Base-by-base conservation (phyloP, 1,284 basidiomycete species). In the Marasmius oreades region DNA sequence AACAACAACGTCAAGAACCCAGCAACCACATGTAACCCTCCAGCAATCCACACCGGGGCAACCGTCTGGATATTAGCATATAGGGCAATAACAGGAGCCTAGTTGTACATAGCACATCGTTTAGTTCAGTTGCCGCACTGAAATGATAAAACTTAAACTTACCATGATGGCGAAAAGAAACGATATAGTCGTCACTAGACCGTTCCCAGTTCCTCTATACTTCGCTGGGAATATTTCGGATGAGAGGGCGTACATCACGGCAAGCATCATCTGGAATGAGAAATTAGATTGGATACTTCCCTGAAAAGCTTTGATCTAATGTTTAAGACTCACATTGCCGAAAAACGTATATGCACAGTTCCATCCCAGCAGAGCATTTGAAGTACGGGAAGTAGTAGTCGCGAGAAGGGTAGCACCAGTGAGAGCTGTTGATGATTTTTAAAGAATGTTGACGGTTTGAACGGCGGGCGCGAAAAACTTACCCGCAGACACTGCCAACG, bases 191-290 rank as follows among this genome's bases (percentile, higher is more conserved):
- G 85, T 79, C 3, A 78, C 81, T 55, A 90, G 67, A 0, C 84
- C 85, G 61, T 87, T 88, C 0, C 88, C 88, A 5, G 88, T 90
- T 2, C 88, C 88, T 33, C 89, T 74, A 65, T 85, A 78, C 59
- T 84, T 85, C 8, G 86, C 81, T 0, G 88, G 87, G 66, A 90
- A 89, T 8, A 88, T 75, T 67, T 90, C 87, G 4, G 84, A 80
- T 14, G 81, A 79, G 48, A 84, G 69, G 20, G 84, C 85, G 60
- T 88, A 90, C 11, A 90, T 68, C 3, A 89, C 82, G 11, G 85
- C 86, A 62, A 88, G 90, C 86, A 90, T 89, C 57, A 86, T 79
- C 75, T 82, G 64, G 26, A 33, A 62, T n/a, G n/a, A n/a, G n/a
- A n/a, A n/a, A 39, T 16, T 14, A 55, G 31, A 51, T 34, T 20